Evolutionary conservation across 208 protist genomes (phyloP).

Genomic region (Trypanosoma brucei): DNA sequence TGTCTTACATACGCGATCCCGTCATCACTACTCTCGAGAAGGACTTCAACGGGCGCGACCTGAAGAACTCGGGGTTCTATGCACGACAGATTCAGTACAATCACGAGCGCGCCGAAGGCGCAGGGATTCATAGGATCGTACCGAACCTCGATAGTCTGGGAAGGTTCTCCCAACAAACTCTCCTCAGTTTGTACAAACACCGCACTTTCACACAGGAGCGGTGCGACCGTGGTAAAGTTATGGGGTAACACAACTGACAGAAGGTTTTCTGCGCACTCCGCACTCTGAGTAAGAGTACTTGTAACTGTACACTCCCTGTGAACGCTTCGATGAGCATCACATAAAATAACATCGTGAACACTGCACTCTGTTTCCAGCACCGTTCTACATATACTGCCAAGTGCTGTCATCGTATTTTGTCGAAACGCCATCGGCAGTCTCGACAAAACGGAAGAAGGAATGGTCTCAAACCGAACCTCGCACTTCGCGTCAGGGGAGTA

Average conservation of each 20-base stretch:
- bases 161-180: constrained; percentile 10
- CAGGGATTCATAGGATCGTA: constrained; percentile 10
- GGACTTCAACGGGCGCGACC: constrained; percentile 32
- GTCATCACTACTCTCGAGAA: constrained; percentile 59
- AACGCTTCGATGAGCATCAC: neutral
- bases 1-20: constrained; percentile 28
- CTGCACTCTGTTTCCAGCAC: constrained; percentile 14
- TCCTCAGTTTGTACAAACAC: constrained; percentile 26
- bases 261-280: constrained; percentile 1
- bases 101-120: constrained; percentile 43
- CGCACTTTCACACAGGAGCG: constrained; percentile 21
- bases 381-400: constrained; percentile 13
- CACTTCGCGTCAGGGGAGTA: neutral
- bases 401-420: constrained; percentile 22
- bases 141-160: constrained; percentile 17
- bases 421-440: constrained; percentile 19
- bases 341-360: constrained; percentile 8
- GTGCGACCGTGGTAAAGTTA: neutral
- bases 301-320: constrained; percentile 4
- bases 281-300: constrained; percentile 11
- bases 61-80: constrained; percentile 40
- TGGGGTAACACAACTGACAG: constrained; percentile 4
- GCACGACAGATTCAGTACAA: constrained; percentile 45
- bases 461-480: constrained; percentile 1
- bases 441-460: constrained; percentile 10